Base-by-base conservation (phyloP, 139 green algal genomes). In the Chlamydomonas sp. region DNA sequence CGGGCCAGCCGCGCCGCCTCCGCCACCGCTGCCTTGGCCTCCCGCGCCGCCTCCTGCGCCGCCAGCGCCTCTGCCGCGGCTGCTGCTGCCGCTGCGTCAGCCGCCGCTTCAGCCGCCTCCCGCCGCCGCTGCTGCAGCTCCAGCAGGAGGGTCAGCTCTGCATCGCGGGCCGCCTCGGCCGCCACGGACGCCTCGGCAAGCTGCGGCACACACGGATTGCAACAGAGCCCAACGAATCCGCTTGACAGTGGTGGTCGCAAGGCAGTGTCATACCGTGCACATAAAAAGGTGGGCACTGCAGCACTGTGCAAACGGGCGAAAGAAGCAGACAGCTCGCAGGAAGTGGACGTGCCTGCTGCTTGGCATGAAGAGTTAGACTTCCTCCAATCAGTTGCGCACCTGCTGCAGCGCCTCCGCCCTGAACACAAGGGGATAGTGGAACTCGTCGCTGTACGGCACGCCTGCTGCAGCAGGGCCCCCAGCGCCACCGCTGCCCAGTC, bases 61-160 rank as follows among this genome's bases (percentile, higher is more conserved):
- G 71, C 71, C 82, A 79, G 71, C 4, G 71, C n/a, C 15, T 5
- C 60, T 61, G 17, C 59, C 60, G 60, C 72, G 5, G 82, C 82
- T 71, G 71, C 82, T 61, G 78, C 69, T 5, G 71, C 62, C 14
- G 60, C 68, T 71, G 63, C 68, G 82, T 86, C 82, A 2, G 71
- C 69, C 12, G 82, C 82, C 71, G 62, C 82, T n/a, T 61, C 82
- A 9, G n/a, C 68, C 60, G 82, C 82, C 58, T 5, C 31, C 5
- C 82, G 82, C 4, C 82, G 82, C 4, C 82, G 82, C 3, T 79
- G 71, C 60, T 73, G 18, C 82, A 64, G 1, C 2, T 9, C 20
- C n/a, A 86, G 82, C 60, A 86, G 82, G 58, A 60, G 31, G 20
- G 82, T 62, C 71, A 86, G 69, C 69, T 86, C 82, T n/a, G 82